phyloP scores from a whole-genome alignment of 345 rosid genomes.

The Limnanthes douglasii region DNA sequence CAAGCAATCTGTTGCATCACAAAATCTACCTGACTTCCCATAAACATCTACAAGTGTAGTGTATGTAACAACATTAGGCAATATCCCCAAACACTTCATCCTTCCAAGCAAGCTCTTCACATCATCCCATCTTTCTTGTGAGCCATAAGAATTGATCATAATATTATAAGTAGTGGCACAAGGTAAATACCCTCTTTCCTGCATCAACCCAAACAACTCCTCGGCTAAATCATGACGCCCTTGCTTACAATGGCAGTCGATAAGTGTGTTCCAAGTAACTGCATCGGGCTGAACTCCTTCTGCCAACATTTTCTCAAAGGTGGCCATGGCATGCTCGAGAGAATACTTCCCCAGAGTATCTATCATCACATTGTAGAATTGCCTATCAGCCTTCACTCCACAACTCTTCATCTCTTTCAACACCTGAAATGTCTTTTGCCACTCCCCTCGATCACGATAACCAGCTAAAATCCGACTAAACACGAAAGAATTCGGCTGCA shows the following conservation, averaged over 20 bases:
- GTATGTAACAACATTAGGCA: constrained; percentile 66
- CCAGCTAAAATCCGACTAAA: constrained; percentile 71
- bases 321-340: constrained; percentile 77
- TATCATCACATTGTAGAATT: constrained; percentile 86
- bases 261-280: constrained; percentile 90
- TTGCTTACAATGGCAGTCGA: constrained; percentile 77
- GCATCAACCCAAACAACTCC: constrained; percentile 74
- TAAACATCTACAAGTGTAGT: constrained; percentile 81
- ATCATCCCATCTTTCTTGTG: constrained; percentile 74
- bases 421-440: constrained; percentile 91
- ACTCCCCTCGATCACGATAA: constrained; percentile 81
- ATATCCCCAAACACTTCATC: constrained; percentile 54
- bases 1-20: constrained; percentile 77
- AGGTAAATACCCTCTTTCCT: constrained; percentile 53
- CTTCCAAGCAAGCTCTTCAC: constrained; percentile 48
- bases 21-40: constrained; percentile 80
- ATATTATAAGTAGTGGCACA: constrained; percentile 78
- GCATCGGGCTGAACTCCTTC: constrained; percentile 74
- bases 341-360: constrained; percentile 92
- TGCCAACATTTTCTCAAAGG: constrained; percentile 65
- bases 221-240: constrained; percentile 60
- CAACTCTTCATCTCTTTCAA: constrained; percentile 75
- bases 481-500: constrained; percentile 62
- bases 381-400: constrained; percentile 74
- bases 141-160: constrained; percentile 73